Percentiles rank a stretch among this genome's conserved stretches.
These are phyloP conservation scores for Schizosaccharomyces osmophilus DNA, from an alignment of 805 yeast species.

Conservation along the genomic window DNA sequence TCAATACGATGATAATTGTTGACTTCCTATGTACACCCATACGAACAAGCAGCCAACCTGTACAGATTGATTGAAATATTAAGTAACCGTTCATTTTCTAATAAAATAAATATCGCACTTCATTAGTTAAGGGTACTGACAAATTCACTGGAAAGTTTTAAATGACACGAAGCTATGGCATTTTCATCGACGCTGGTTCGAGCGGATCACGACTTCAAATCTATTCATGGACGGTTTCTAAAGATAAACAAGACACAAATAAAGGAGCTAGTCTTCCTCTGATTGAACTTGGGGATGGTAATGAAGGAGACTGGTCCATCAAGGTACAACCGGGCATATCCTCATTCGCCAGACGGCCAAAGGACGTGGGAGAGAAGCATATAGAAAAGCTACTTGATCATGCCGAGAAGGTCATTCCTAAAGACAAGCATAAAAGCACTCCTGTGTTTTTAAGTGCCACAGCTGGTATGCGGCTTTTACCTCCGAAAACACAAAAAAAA, in stretches of 20 bases:
- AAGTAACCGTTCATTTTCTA: background rate
- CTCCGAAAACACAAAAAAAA: conserved; percentile 24
- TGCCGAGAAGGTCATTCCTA: conserved; percentile 52
- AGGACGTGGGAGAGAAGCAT: conserved; percentile 44
- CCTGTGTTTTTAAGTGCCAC: conserved; percentile 86
- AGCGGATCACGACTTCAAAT: conserved; percentile 78
- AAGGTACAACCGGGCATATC: conserved; percentile 76
- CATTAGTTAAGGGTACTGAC: too few relatives aligned
- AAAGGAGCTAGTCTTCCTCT: conserved; percentile 24
- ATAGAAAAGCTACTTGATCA: conserved; percentile 36
- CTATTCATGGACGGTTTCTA: conserved; percentile 49
- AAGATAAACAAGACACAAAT: conserved; percentile 1
- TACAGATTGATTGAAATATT: too few relatives aligned
- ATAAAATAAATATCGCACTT: background rate
- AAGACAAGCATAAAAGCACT: conserved; percentile 31
- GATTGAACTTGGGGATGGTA: conserved; percentile 22
- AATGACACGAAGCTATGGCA: conserved; percentile 30
- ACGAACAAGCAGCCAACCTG: too few relatives aligned
- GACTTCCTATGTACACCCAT: too few relatives aligned
- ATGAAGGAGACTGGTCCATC: conserved; percentile 34
- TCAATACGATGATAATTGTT: too few relatives aligned
- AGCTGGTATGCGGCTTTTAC: conserved; percentile 80
- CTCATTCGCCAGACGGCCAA: conserved; percentile 28
- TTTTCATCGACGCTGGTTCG: conserved; percentile 86
- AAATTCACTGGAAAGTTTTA: background rate